These are phyloP conservation scores for Corinectria fuckeliana DNA, from an alignment of 2,329 filamentous ascomycete species.

Conservation along the genomic window DNA sequence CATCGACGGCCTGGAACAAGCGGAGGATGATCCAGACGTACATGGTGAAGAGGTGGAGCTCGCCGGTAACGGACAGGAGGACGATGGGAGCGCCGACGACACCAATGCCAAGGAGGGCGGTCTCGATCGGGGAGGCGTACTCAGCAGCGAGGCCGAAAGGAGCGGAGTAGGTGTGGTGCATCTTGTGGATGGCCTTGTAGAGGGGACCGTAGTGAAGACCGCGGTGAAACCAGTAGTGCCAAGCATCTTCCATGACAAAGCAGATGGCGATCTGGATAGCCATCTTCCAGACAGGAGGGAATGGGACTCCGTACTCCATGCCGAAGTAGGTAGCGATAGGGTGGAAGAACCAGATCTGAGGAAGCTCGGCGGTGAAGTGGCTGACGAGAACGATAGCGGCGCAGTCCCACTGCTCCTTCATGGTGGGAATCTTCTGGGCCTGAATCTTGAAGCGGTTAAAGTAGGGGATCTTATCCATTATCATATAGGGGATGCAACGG, in stretches of 20 bases:
- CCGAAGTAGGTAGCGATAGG: slow-evolving; percentile 93
- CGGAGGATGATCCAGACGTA: slow-evolving; percentile 94
- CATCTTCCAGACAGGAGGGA: slow-evolving; percentile 86
- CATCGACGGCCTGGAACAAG: slow-evolving; percentile 96
- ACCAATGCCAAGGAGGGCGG: slow-evolving; percentile 91
- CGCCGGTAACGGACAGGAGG: slow-evolving; percentile 81
- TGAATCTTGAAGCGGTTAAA: slow-evolving; percentile 97
- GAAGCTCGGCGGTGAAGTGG: slow-evolving; percentile 97
- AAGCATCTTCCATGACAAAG: slow-evolving; percentile 94
- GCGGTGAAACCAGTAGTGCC: slow-evolving; percentile 98
- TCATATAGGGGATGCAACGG: slow-evolving; percentile 86
- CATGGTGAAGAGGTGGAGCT: slow-evolving; percentile 97
- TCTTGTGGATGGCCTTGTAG: slow-evolving; percentile 97
- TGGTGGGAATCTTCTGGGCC: slow-evolving; percentile 85
- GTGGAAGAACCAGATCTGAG: slow-evolving; percentile 99
- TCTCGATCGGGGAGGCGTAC: slow-evolving; percentile 97
- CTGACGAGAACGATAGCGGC: slow-evolving; percentile 90
- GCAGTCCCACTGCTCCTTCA: slow-evolving; percentile 93
- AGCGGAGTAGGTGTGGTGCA: slow-evolving; percentile 98
- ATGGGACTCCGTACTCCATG: slow-evolving; percentile 86
- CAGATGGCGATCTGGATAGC: slow-evolving; percentile 90
- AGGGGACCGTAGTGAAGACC: slow-evolving; percentile 91
- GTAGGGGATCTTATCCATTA: slow-evolving; percentile 85
- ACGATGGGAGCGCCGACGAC: slow-evolving; percentile 82
- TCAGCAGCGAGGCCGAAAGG: slow-evolving; percentile 96